These are phyloP conservation scores for Hortaea sp. DNA, from an alignment of 2,329 filamentous ascomycete species.

Conservation along the genomic window DNA sequence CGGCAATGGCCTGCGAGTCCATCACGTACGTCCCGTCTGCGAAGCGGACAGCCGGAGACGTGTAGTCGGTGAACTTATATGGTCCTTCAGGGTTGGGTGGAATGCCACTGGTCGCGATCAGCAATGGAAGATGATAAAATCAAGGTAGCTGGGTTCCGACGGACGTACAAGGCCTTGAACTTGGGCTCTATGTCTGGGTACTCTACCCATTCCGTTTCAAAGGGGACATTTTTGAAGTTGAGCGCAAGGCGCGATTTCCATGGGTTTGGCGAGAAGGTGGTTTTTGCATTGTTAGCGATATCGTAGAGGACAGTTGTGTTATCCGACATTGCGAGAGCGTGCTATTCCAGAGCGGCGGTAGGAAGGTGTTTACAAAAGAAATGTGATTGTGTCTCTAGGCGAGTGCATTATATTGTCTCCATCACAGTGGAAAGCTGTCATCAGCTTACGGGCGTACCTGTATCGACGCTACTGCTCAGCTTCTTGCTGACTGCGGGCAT, in stretches of 20 bases:
- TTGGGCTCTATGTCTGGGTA: conserved; percentile 53
- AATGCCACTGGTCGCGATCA: conserved; percentile 22
- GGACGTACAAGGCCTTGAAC: conserved; percentile 40
- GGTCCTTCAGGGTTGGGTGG: conserved; percentile 30
- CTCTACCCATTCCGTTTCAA: conserved; percentile 60
- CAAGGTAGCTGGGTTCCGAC: background rate
- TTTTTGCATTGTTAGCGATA: background rate
- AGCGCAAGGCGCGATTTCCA: conserved; percentile 42
- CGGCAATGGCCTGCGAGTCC: conserved; percentile 54
- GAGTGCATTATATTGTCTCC: no score
- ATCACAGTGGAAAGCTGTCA: no score
- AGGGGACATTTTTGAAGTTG: conserved; percentile 59
- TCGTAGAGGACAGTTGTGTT: background rate
- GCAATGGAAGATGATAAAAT: background rate
- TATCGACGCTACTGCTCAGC: no score
- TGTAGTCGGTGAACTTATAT: conserved; percentile 35
- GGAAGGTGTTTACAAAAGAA: no score
- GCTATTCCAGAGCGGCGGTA: background rate
- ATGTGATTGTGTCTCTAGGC: no score
- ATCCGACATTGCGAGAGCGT: background rate
- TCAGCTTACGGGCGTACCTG: no score
- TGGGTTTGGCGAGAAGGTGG: background rate
- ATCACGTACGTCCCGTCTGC: conserved; percentile 50
- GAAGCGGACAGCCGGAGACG: conserved; percentile 46
- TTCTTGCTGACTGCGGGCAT: no score